Percentiles rank a stretch among this genome's conserved stretches.
These are phyloP conservation scores for Claviceps arundinis DNA, from an alignment of 2,329 filamentous ascomycete species.

Conservation along the genomic window DNA sequence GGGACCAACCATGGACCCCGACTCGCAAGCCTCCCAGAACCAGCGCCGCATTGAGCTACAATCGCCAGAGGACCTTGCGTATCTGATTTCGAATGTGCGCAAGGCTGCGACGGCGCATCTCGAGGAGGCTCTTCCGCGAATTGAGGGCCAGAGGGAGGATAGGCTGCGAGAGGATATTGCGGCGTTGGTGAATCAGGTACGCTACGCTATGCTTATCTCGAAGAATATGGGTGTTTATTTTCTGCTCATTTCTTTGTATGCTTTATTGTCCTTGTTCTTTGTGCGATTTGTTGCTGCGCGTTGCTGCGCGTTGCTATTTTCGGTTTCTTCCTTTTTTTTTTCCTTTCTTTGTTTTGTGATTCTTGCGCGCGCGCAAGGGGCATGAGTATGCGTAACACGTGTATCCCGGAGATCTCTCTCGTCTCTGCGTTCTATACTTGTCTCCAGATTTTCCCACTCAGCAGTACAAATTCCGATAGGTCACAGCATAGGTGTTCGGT, in stretches of 20 bases:
- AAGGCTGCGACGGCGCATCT: conserved; percentile 55
- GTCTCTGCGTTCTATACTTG: no score
- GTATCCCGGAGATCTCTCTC: no score
- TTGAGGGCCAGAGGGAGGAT: conserved; percentile 39
- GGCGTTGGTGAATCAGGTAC: conserved; percentile 44
- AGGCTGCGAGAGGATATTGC: conserved; percentile 46
- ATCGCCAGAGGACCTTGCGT: conserved; percentile 57
- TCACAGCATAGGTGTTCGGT: background rate
- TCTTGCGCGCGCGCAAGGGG: no score
- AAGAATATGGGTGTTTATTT: background rate
- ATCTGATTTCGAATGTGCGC: conserved; percentile 56
- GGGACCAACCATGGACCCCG: conserved; percentile 18
- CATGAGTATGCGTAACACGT: no score
- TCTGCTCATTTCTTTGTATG: background rate
- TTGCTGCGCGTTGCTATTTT: no score
- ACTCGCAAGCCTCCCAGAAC: conserved; percentile 22
- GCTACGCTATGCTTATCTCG: no score
- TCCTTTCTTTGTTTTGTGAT: background rate
- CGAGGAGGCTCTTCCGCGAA: conserved; percentile 52
- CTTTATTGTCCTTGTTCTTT: background rate
- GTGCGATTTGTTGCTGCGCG: no score
- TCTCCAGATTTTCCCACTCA: no score
- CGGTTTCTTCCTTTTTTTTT: no score
- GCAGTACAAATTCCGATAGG: no score
- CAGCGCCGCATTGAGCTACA: conserved; percentile 73